Evolutionary conservation across 371 early-diverging fungal species (phyloP), one percentile per base, ranked within the genome.

Genomic region (Zychaea mexicana): DNA sequence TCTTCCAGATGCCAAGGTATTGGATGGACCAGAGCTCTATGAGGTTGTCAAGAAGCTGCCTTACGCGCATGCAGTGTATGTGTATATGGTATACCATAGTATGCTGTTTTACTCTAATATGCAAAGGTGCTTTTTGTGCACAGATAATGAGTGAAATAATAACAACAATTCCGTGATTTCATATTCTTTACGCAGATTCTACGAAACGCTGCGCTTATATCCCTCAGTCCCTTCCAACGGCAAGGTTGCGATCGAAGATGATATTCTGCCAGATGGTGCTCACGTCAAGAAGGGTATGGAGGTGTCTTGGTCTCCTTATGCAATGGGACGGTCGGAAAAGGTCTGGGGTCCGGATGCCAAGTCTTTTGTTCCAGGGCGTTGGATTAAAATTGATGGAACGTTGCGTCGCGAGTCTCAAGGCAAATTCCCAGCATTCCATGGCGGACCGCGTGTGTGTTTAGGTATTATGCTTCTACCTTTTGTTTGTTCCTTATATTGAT

Each of bases 181-280:
- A n/a, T n/a, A n/a, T n/a, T n/a, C n/a, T n/a, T n/a, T n/a, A n/a
- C 27, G 10, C 21, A n/a, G 58, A 13, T 79, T 82, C 60, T 77
- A 77, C 58, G 94, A 94, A 71, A 74, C 85, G 0, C 71, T 93
- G 9, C 83, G 92, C 17, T 69, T 90, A 10, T 84, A 89, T 67
- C 91, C 93, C 0, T 83, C 86, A 13, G 92, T 94, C 0, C 93
- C 94, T 30, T 62, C 59, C 19, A 86, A 90, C 30, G 67, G 78
- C 39, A 91, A 90, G 75, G 62, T 71, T 32, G 90, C 88, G 10
- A 66, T 88, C 13, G 66, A 85, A 22, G 91, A 89, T 65, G 88
- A 88, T 68, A 62, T 86, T 5, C 76, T 86, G 60, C 93, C 93
- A 4, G 88, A 90, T 56, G 90, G 91, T 8, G 82, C 83, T 28